phyloP scores from a whole-genome alignment of 2,329 filamentous ascomycete genomes.

The Aspergillus caelatus region DNA sequence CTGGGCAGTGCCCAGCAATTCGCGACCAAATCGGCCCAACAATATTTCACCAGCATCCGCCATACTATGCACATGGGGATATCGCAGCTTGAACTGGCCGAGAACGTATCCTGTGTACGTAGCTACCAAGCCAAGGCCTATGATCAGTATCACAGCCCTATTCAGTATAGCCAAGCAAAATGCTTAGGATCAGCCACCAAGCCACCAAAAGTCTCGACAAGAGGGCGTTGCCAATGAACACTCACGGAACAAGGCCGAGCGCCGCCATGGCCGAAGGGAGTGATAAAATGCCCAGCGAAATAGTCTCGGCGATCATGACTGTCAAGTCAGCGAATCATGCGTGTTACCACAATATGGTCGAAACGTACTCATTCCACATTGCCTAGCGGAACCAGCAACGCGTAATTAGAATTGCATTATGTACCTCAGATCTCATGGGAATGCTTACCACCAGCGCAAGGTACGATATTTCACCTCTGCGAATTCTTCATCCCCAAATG shows the following conservation, averaged over 20 bases:
- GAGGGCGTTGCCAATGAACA: slow-evolving; percentile 8
- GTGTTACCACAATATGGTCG: neutral
- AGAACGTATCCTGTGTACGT: slow-evolving; percentile 62
- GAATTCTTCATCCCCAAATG: slow-evolving; percentile 37
- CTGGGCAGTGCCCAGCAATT: slow-evolving; percentile 64
- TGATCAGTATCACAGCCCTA: slow-evolving; percentile 44
- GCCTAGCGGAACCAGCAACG: slow-evolving; percentile 27
- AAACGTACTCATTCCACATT: slow-evolving; percentile 40
- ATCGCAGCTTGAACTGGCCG: slow-evolving; percentile 57
- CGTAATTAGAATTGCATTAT: neutral
- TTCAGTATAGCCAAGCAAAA: neutral
- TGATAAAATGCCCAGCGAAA: slow-evolving; percentile 58
- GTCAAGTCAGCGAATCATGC: neutral
- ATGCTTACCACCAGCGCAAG: slow-evolving; percentile 44
- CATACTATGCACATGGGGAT: slow-evolving; percentile 64
- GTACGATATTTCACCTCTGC: slow-evolving; percentile 52
- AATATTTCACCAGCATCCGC: slow-evolving; percentile 66
- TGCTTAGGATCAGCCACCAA: neutral
- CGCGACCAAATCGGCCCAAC: slow-evolving; percentile 61
- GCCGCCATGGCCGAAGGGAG: slow-evolving; percentile 54
- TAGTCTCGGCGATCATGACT: slow-evolving; percentile 60
- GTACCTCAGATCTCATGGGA: neutral
- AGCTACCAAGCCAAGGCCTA: slow-evolving; percentile 54
- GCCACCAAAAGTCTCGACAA: neutral
- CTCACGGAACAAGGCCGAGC: slow-evolving; percentile 54